A percentile compares a stretch with the other conserved stretches of the same genome.
These are phyloP conservation scores for Piromyces finnis DNA, from an alignment of 192 early-diverging fungal genomes.

Conservation along the genomic window DNA sequence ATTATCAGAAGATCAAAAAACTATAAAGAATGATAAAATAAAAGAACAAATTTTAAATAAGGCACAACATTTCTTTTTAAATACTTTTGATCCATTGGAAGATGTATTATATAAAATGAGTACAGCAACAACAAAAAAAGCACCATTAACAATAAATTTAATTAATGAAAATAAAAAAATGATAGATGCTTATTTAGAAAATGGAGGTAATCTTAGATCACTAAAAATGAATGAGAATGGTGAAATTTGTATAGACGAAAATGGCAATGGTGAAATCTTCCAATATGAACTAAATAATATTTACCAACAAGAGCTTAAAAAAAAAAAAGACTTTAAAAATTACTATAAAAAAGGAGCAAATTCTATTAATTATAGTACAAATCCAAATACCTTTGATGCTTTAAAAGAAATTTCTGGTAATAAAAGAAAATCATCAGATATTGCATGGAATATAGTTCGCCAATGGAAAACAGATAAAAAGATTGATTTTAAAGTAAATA, in stretches of 20 bases:
- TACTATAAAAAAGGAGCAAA: background rate
- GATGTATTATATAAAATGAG: background rate
- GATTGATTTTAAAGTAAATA: background rate
- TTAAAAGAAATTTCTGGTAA: background rate
- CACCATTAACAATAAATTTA: background rate
- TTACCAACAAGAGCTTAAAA: background rate
- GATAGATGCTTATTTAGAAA: background rate
- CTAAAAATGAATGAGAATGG: background rate
- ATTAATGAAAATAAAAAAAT: background rate
- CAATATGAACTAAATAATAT: background rate
- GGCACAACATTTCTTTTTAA: too few species aligned
- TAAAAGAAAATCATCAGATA: background rate
- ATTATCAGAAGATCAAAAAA: background rate
- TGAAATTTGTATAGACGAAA: background rate
- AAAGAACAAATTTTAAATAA: too few species aligned
- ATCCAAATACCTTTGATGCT: too few species aligned
- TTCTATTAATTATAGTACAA: too few species aligned
- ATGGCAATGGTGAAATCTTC: background rate
- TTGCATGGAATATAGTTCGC: background rate
- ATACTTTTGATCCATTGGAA: background rate
- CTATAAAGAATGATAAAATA: too few species aligned
- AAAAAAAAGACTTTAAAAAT: background rate
- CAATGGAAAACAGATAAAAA: background rate
- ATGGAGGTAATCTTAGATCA: background rate
- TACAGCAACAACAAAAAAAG: background rate